Evolutionary conservation across 2,329 filamentous ascomycete species (phyloP).

Genomic region (Zymoseptoria crescenta): DNA sequence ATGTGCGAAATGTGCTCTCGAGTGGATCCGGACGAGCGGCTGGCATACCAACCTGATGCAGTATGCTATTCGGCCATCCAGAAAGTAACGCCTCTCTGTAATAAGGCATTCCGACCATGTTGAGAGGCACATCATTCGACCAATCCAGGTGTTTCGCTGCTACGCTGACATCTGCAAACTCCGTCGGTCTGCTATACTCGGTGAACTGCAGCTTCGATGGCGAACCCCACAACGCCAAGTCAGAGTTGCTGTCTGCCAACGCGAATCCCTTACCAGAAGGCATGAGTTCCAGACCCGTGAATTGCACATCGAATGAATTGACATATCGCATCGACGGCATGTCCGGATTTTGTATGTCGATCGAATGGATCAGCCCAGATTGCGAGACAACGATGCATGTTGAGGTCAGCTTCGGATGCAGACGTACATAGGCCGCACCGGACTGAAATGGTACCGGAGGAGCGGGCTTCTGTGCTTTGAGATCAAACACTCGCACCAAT

Average conservation of each 20-base stretch:
- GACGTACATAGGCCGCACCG: constrained; percentile 86
- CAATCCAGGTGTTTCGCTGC: constrained; percentile 40
- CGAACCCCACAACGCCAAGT: constrained; percentile 82
- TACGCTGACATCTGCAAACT: constrained; percentile 63
- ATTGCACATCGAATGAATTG: constrained; percentile 61
- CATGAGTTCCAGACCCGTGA: constrained; percentile 77
- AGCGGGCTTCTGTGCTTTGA: constrained; percentile 81
- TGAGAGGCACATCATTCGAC: constrained; percentile 65
- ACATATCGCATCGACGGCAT: constrained; percentile 78
- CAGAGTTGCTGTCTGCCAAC: constrained; percentile 68
- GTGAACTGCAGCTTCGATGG: constrained; percentile 79
- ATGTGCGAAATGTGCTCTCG: constrained; percentile 58
- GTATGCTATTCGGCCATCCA: constrained; percentile 75
- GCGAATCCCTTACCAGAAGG: constrained; percentile 80
- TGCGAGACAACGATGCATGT: constrained; percentile 92
- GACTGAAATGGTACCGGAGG: constrained; percentile 87
- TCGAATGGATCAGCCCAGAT: constrained; percentile 86
- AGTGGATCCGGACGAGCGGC: constrained; percentile 67
- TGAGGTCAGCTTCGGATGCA: constrained; percentile 93
- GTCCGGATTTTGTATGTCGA: constrained; percentile 90
- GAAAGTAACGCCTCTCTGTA: constrained; percentile 84
- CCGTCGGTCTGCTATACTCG: constrained; percentile 68
- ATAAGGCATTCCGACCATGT: constrained; percentile 81
- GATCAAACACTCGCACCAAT: constrained; percentile 88
- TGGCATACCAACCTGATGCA: constrained; percentile 79